Percentiles rank a stretch among this genome's conserved stretches.
phyloP scores from a whole-genome alignment of 129 eudicot species.

The Arctium lappa region DNA sequence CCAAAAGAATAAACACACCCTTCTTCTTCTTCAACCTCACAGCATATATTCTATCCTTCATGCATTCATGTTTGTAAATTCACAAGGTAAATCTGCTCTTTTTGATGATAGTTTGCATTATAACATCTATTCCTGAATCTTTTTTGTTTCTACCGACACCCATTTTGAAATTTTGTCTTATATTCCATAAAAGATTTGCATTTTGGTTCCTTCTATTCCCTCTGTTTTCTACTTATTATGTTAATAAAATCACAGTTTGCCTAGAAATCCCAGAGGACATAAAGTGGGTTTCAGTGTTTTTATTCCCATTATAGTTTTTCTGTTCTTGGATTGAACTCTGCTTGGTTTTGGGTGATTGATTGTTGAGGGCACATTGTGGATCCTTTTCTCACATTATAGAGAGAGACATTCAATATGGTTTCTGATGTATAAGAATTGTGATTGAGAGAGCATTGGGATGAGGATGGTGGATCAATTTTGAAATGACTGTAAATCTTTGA shows the following conservation, averaged over 20 bases:
- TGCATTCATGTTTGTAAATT: conserved; percentile 10
- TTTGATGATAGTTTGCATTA: not conserved
- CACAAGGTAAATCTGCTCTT: conserved; percentile 10
- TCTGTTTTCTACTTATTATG: not conserved
- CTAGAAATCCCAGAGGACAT: not conserved
- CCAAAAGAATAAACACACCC: conserved; percentile 6
- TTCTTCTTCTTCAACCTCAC: conserved; percentile 6
- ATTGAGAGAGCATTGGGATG: not conserved
- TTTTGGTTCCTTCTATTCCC: conserved; percentile 4
- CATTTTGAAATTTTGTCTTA: not conserved
- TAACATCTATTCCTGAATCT: not conserved
- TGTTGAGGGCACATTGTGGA: not conserved
- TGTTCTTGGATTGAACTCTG: not conserved
- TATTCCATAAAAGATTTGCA: conserved; percentile 1
- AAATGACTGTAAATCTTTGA: not conserved
- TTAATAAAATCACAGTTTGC: conserved; percentile 6
- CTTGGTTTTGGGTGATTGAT: not conserved
- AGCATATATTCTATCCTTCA: conserved; percentile 15
- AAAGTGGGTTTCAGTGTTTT: not conserved
- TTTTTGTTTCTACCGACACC: conserved; percentile 1
- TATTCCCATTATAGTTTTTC: not conserved
- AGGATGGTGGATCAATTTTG: not conserved
- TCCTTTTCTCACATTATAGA: too few relatives aligned
- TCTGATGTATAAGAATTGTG: conserved; percentile 1
- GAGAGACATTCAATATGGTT: not conserved